phyloP scores from a whole-genome alignment of 768 basidiomycete genomes.

The Termitomyces sp. region DNA sequence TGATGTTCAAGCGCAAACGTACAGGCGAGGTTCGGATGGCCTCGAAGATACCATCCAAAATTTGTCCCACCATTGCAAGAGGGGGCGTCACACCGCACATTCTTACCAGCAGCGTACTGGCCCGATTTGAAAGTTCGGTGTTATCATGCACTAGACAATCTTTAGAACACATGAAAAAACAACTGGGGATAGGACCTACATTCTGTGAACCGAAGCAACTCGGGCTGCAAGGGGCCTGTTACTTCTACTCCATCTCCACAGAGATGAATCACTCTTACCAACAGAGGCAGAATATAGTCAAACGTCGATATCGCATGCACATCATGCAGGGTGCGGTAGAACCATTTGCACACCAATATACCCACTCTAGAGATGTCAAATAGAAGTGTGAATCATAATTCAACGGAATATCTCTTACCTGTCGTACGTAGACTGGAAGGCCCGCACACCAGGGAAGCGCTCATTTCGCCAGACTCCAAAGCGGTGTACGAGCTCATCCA shows the following conservation, averaged over 20 bases:
- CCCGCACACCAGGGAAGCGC: slow-evolving; percentile 67
- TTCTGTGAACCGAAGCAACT: slow-evolving; percentile 73
- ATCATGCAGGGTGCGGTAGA: slow-evolving; percentile 70
- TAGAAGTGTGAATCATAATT: neutral
- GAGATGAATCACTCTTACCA: slow-evolving; percentile 43
- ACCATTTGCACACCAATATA: slow-evolving; percentile 69
- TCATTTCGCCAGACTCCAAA: slow-evolving; percentile 69
- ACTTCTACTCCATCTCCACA: neutral
- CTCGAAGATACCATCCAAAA: slow-evolving; percentile 68
- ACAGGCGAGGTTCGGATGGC: slow-evolving; percentile 76
- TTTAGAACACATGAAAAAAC: neutral
- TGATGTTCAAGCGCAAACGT: slow-evolving; percentile 15
- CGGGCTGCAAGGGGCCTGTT: slow-evolving; percentile 40
- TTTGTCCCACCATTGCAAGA: slow-evolving; percentile 53
- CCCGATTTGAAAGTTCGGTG: slow-evolving; percentile 58
- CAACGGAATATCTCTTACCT: slow-evolving; percentile 32
- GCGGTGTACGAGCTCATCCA: slow-evolving; percentile 52
- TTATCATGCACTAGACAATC: slow-evolving; percentile 57
- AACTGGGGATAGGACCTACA: slow-evolving; percentile 26
- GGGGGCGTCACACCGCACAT: slow-evolving; percentile 87
- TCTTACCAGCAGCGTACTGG: slow-evolving; percentile 66
- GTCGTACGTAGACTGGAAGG: slow-evolving; percentile 85
- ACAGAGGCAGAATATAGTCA: slow-evolving; percentile 76
- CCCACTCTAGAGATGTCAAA: slow-evolving; percentile 39
- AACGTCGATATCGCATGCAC: slow-evolving; percentile 71